Percentiles rank a stretch among this genome's conserved stretches.
These are phyloP conservation scores for Fusarium sp. DNA, from an alignment of 2,329 filamentous ascomycete species.

Conservation along the genomic window DNA sequence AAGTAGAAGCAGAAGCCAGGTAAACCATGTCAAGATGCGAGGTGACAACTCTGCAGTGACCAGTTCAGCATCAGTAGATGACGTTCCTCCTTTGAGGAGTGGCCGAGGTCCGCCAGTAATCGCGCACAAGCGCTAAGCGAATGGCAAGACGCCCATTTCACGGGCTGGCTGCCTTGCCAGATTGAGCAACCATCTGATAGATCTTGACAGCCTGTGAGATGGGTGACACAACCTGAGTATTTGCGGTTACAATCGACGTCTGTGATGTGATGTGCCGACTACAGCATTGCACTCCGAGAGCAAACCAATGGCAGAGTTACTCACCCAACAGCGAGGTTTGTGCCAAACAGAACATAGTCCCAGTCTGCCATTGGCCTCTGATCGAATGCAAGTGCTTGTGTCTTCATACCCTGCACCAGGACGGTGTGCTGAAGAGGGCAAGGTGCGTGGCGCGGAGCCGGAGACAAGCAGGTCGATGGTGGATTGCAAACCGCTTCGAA, in stretches of 20 bases:
- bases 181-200: slow-evolving; percentile 29
- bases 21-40: slow-evolving; percentile 1
- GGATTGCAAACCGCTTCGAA: slow-evolving; percentile 23
- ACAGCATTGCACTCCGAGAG: neutral
- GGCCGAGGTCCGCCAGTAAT: slow-evolving; percentile 8
- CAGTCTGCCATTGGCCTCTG: neutral
- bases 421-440: slow-evolving; percentile 11
- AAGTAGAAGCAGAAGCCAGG: neutral
- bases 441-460: slow-evolving; percentile 7
- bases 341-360: neutral
- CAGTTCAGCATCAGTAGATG: neutral
- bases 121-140: slow-evolving; percentile 15
- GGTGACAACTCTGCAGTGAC: slow-evolving; percentile 4
- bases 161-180: slow-evolving; percentile 8
- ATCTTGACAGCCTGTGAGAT: slow-evolving; percentile 5
- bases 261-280: neutral
- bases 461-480: slow-evolving; percentile 13
- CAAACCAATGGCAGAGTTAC: neutral
- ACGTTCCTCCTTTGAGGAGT: neutral
- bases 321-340: neutral
- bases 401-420: slow-evolving; percentile 10
- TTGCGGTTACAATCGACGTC: neutral
- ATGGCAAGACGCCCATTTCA: slow-evolving; percentile 16
- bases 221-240: neutral
- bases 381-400: neutral